Conservation (phyloP, 2,329 filamentous ascomycete species). For the Neurospora crassa region DNA sequence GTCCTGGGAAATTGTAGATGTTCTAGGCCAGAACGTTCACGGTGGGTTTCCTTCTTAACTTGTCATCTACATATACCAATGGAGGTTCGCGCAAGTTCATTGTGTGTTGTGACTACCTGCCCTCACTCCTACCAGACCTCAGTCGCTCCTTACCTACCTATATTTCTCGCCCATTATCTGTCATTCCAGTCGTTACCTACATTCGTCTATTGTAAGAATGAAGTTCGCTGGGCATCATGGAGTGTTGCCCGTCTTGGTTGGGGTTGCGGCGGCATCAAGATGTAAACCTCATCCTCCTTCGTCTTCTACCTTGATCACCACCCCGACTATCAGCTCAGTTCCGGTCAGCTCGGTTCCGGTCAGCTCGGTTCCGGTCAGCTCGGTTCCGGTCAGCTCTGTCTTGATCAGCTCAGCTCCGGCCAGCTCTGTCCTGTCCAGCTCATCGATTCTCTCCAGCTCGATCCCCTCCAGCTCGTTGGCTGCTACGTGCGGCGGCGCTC, state of each 20-base stretch:
- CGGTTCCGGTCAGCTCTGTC: neutral
- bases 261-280: neutral
- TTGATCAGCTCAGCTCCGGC: neutral
- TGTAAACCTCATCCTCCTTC: neutral
- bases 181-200: neutral
- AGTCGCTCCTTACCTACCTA: neutral
- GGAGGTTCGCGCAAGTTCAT: neutral
- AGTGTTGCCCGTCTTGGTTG: neutral
- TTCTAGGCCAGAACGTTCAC: neutral
- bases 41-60: no score
- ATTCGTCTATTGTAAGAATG: neutral
- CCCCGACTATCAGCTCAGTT: slow-evolving; percentile 23
- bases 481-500: slow-evolving; percentile 4
- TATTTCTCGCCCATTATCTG: neutral
- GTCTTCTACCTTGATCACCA: slow-evolving; percentile 6
- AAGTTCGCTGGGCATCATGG: neutral
- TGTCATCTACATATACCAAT: neutral
- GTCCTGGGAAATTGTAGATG: neutral
- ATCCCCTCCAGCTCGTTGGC: neutral
- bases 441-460: neutral
- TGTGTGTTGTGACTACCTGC: neutral
- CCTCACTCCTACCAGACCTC: neutral
- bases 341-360: slow-evolving; percentile 11
- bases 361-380: neutral
- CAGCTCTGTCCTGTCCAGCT: neutral